A percentile compares a stretch with the other conserved stretches of the same genome.
These are phyloP conservation scores for Rhododendron ovatum DNA, from an alignment of 148 eudicot species.

Conservation along the genomic window DNA sequence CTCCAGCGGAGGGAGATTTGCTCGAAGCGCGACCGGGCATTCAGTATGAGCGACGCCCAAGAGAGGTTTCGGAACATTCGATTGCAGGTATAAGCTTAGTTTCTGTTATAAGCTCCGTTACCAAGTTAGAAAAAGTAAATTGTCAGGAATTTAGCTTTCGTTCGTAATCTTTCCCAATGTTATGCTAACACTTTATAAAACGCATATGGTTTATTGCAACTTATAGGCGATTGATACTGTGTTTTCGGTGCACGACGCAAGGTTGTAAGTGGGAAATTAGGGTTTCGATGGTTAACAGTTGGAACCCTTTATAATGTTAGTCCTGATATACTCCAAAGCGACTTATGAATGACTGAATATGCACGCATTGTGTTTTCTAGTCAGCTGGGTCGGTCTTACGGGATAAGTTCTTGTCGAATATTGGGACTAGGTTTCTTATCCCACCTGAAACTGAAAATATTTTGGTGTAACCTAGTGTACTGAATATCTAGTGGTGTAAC, in stretches of 20 bases:
- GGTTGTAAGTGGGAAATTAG: background rate
- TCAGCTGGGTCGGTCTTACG: background rate
- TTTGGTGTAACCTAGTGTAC: too few species aligned
- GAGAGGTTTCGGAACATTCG: slow-evolving; percentile 87
- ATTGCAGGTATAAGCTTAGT: background rate
- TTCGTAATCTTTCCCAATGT: too few species aligned
- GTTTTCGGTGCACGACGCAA: background rate
- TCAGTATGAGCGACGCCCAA: slow-evolving; percentile 86
- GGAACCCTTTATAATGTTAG: background rate
- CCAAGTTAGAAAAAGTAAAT: too few species aligned
- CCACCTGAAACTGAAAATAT: too few species aligned
- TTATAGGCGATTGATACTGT: background rate
- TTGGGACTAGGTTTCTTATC: background rate
- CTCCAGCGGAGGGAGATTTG: slow-evolving; percentile 92
- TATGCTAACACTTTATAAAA: too few species aligned
- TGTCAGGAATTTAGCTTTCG: too few species aligned
- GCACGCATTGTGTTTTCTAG: background rate
- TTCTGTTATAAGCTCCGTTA: too few species aligned
- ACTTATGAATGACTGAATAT: background rate
- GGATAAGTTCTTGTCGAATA: background rate
- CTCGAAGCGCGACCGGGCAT: slow-evolving; percentile 72
- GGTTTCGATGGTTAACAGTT: background rate
- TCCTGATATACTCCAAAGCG: background rate
- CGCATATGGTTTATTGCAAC: too few species aligned
- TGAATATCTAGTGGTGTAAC: too few species aligned